phyloP scores from a whole-genome alignment of 805 yeast genomes.

The Schwanniomyces polymorphus region DNA sequence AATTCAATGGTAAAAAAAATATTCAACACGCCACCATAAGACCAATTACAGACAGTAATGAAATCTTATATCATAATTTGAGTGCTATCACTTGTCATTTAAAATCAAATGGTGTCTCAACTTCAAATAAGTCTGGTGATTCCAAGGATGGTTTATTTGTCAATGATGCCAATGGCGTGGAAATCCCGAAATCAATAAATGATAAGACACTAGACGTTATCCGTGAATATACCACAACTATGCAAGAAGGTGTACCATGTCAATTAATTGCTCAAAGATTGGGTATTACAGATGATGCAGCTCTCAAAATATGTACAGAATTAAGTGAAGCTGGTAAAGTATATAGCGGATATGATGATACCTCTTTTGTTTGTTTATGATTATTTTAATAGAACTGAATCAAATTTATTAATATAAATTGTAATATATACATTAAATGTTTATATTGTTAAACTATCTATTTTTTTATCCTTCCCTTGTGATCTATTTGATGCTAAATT shows the following conservation, averaged over 20 bases:
- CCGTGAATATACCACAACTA: slow-evolving; percentile 50
- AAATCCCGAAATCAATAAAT: slow-evolving; percentile 17
- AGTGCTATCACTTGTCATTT: slow-evolving; percentile 61
- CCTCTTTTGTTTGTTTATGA: slow-evolving; percentile 53
- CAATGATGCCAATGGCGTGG: slow-evolving; percentile 18
- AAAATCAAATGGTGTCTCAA: slow-evolving; percentile 50
- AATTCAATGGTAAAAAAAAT: slow-evolving; percentile 62
- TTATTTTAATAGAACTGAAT: not conserved
- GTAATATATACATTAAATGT: not conserved
- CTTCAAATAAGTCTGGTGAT: slow-evolving; percentile 10
- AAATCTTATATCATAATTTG: slow-evolving; percentile 65
- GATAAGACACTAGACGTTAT: slow-evolving; percentile 51
- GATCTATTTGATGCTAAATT: not conserved
- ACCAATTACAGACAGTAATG: slow-evolving; percentile 62
- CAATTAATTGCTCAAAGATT: slow-evolving; percentile 59
- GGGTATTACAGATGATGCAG: slow-evolving; percentile 49
- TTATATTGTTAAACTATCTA: not conserved
- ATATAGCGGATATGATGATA: slow-evolving; percentile 70
- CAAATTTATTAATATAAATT: not conserved
- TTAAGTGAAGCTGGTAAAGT: slow-evolving; percentile 68
- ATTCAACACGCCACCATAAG: slow-evolving; percentile 64
- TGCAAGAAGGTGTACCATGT: slow-evolving; percentile 78
- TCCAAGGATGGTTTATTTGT: slow-evolving; percentile 29
- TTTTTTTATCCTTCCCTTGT: slow-evolving; percentile 37
- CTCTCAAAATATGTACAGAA: slow-evolving; percentile 48